These are phyloP conservation scores for Hypoxylon sp. DNA, from an alignment of 2,329 filamentous ascomycete genomes.

Conservation along the genomic window DNA sequence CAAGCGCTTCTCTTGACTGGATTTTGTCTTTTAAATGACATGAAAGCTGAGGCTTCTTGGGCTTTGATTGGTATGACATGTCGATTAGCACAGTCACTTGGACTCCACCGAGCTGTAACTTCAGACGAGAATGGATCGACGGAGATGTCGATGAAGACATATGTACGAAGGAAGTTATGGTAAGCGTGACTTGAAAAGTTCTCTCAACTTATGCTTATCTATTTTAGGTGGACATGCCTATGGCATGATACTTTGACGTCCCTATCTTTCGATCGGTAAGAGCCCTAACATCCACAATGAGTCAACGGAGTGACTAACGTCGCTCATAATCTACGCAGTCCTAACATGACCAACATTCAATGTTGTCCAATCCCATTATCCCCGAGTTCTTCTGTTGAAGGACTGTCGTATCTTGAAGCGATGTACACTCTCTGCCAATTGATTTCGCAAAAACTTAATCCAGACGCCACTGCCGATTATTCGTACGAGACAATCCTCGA, in stretches of 20 bases:
- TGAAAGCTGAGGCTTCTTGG: conserved; percentile 79
- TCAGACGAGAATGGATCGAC: conserved; percentile 63
- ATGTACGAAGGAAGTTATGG: conserved; percentile 70
- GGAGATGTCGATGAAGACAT: conserved; percentile 66
- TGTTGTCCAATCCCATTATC: conserved; percentile 68
- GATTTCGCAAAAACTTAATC: conserved; percentile 70
- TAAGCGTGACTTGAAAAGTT: conserved; percentile 47
- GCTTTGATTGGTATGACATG: conserved; percentile 75
- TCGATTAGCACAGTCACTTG: conserved; percentile 75
- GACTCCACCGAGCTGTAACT: conserved; percentile 67
- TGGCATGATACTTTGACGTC: conserved; percentile 78
- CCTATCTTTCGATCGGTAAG: conserved; percentile 74
- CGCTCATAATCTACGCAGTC: conserved; percentile 56
- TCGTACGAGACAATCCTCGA: conserved; percentile 70
- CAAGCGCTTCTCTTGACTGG: conserved; percentile 74
- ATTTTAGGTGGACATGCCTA: conserved; percentile 70
- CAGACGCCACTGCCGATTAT: conserved; percentile 65
- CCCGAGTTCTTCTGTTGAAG: conserved; percentile 60
- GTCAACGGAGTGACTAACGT: not conserved
- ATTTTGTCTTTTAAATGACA: conserved; percentile 76
- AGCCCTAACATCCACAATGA: not conserved
- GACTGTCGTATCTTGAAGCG: conserved; percentile 72
- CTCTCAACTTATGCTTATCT: conserved; percentile 26
- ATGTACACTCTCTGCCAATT: conserved; percentile 76
- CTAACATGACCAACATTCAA: conserved; percentile 73